phyloP scores from a whole-genome alignment of 805 yeast genomes.

The Tetrapisispora phaffii region DNA sequence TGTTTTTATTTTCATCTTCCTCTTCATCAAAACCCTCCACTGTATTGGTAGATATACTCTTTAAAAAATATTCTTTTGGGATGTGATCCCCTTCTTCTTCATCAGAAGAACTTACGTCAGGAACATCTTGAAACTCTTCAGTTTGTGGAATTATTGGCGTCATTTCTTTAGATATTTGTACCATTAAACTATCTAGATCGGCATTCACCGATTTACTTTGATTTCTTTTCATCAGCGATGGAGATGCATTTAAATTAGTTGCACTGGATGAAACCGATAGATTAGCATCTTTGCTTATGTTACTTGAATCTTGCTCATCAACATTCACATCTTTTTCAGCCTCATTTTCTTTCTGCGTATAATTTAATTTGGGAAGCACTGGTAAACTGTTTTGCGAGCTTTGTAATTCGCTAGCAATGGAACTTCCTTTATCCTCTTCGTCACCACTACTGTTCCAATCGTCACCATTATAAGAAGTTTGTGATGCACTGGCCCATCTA shows the following conservation, averaged over 20 bases:
- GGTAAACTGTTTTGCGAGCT: constrained; percentile 13
- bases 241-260: not conserved
- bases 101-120: constrained; percentile 1
- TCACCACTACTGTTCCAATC: constrained; percentile 32
- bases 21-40: not conserved
- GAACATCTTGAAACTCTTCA: constrained; percentile 2
- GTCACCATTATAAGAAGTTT: constrained; percentile 34
- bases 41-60: constrained; percentile 1
- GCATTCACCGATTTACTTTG: constrained; percentile 15
- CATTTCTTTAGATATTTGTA: constrained; percentile 27
- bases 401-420: not conserved
- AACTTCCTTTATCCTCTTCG: constrained; percentile 7
- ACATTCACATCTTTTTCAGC: too few relatives aligned
- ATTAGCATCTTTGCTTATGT: not conserved
- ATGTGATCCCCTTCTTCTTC: constrained; percentile 5
- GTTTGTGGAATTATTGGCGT: constrained; percentile 13
- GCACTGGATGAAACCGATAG: not conserved
- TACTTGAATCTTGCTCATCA: not conserved
- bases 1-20: not conserved
- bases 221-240: not conserved
- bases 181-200: constrained; percentile 25
- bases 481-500: constrained; percentile 35
- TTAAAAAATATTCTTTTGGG: constrained; percentile 2
- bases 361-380: constrained; percentile 20
- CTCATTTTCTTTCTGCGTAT: constrained; percentile 5